Evolutionary conservation across 164 flowering plant species (phyloP).

Genomic region (Dillenia turbinata): DNA sequence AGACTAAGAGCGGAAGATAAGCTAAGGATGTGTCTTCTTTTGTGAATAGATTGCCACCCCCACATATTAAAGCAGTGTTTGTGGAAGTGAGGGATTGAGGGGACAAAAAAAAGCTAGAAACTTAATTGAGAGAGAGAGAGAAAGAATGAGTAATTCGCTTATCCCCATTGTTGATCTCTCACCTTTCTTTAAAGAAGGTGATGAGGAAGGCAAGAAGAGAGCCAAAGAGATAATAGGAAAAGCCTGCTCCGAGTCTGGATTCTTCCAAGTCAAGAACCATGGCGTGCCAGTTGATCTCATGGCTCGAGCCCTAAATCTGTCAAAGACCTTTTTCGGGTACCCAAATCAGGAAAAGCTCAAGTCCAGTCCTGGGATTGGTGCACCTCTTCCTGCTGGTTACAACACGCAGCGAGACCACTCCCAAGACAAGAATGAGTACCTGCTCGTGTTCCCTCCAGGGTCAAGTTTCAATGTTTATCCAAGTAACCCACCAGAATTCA

Average conservation of each 20-base stretch:
- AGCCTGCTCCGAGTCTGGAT: conserved; percentile 24
- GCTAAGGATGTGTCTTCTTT: too few relatives aligned
- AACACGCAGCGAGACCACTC: conserved; percentile 9
- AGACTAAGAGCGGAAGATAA: too few relatives aligned
- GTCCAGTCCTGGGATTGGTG: conserved; percentile 7
- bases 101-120: too few relatives aligned
- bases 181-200: conserved; percentile 14
- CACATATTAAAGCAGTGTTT: too few relatives aligned
- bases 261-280: conserved; percentile 28
- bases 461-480: conserved; percentile 33
- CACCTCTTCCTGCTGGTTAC: conserved; percentile 24
- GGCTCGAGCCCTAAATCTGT: conserved; percentile 19
- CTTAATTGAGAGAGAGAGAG: too few relatives aligned
- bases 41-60: too few relatives aligned
- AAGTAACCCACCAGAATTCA: conserved; percentile 24
- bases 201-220: conserved; percentile 13
- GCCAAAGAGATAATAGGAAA: conserved; percentile 13
- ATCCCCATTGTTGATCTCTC: conserved; percentile 24
- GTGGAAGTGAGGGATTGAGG: too few relatives aligned
- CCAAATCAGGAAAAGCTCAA: conserved; percentile 24
- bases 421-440: conserved; percentile 20
- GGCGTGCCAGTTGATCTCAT: conserved; percentile 22
- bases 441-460: conserved; percentile 30
- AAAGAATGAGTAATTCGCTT: neutral
- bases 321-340: conserved; percentile 18